These are phyloP conservation scores for Candida chilensis DNA, from an alignment of 805 yeast species.

Conservation along the genomic window DNA sequence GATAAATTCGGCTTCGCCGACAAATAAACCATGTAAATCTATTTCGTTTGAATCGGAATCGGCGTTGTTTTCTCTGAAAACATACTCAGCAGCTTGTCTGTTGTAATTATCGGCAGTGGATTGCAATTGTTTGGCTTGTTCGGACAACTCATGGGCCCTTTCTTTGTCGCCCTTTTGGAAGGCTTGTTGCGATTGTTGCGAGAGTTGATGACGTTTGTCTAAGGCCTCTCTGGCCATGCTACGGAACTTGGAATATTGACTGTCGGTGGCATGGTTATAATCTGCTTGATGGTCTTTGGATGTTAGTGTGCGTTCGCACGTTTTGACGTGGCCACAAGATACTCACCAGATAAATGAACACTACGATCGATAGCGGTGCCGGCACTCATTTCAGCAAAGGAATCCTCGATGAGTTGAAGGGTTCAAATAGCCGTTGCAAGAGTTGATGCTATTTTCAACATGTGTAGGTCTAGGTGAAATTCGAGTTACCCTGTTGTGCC, in stretches of 20 bases:
- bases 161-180: conserved; percentile 66
- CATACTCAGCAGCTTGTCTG: conserved; percentile 81
- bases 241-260: conserved; percentile 54
- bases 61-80: conserved; percentile 77
- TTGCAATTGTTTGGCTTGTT: conserved; percentile 52
- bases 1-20: conserved; percentile 78
- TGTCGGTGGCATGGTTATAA: conserved; percentile 68
- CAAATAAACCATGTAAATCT: conserved; percentile 87
- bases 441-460: too few relatives aligned
- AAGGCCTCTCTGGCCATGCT: conserved; percentile 61
- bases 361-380: too few relatives aligned
- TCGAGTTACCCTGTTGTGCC: too few relatives aligned
- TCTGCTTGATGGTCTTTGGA: conserved; percentile 35
- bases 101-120: conserved; percentile 61
- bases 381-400: too few relatives aligned
- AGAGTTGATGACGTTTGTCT: conserved; percentile 41
- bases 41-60: conserved; percentile 84
- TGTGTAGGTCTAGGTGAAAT: too few relatives aligned
- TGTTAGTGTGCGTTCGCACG: too few relatives aligned
- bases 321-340: too few relatives aligned
- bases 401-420: too few relatives aligned
- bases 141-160: conserved; percentile 65
- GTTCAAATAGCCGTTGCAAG: too few relatives aligned
- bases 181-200: conserved; percentile 69
- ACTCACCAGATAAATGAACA: too few relatives aligned